Percentiles rank a stretch among this genome's conserved stretches.
These are phyloP conservation scores for Arthroderma sp. DNA, from an alignment of 2,329 filamentous ascomycete species.

Conservation along the genomic window DNA sequence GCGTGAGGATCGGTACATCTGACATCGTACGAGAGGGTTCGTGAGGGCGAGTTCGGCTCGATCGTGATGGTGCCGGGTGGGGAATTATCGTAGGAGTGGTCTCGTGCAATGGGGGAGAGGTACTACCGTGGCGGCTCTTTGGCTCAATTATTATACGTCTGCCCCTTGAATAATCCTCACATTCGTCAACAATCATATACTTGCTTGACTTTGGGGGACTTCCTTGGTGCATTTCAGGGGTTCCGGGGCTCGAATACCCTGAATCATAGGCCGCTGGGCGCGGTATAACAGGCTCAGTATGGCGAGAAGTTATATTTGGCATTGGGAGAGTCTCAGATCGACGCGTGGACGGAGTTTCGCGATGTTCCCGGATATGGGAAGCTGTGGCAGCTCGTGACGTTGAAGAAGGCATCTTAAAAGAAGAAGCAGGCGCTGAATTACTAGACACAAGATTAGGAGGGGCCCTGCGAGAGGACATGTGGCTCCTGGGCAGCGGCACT, in stretches of 20 bases:
- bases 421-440: slow-evolving; percentile 20
- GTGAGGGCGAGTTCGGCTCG: background rate
- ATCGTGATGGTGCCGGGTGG: background rate
- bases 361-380: slow-evolving; percentile 18
- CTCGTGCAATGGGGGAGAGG: background rate
- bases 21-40: background rate
- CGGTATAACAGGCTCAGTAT: slow-evolving; percentile 15
- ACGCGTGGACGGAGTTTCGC: slow-evolving; percentile 18
- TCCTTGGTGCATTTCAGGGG: slow-evolving; percentile 25
- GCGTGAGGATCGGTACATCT: background rate
- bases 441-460: slow-evolving; percentile 24
- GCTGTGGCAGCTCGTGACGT: slow-evolving; percentile 22
- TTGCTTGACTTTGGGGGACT: slow-evolving; percentile 21
- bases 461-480: slow-evolving; percentile 16
- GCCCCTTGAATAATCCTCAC: slow-evolving; percentile 12
- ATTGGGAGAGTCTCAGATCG: slow-evolving; percentile 20
- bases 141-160: slow-evolving; percentile 17
- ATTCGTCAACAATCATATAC: slow-evolving; percentile 20
- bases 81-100: no score
- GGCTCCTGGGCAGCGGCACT: slow-evolving; percentile 20
- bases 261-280: slow-evolving; percentile 29
- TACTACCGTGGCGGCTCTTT: slow-evolving; percentile 16
- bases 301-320: slow-evolving; percentile 15
- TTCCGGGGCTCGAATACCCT: slow-evolving; percentile 33
- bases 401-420: slow-evolving; percentile 18